Evolutionary conservation across 441 rosid species (phyloP), one percentile per base, ranked within the genome.

Genomic region (Populus hybrid): DNA sequence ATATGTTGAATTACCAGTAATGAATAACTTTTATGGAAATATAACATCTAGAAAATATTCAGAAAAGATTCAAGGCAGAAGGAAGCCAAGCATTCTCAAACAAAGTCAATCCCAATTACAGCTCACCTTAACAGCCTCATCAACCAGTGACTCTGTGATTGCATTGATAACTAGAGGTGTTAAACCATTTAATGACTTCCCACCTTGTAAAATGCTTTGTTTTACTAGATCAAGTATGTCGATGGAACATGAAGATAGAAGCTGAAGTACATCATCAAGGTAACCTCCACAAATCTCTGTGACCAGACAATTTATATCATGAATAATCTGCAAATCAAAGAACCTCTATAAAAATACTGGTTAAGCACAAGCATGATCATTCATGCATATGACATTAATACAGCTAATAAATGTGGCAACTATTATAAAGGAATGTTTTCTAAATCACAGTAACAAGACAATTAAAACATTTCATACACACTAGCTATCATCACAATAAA

Each of bases 101-200:
- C 38, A 46, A 64, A 71, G 42, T 67, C 35, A 36, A 59, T 7
- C 53, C 24, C 36, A 38, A 76, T 50, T 50, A 69, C 42, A 61
- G 78, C 81, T 85, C 84, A 96, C 99, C 98, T 93, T 98, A 80
- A 91, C 94, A 77, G 98, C 90, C 85, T 89, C 92, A 67, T 94
- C 94, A 75, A 93, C 96, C 24, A 96, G 80, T 46, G 91, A 87
- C 69, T 90, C 94, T 70, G 86, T 80, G 70, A 96, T 84, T 66
- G 95, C 80, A 21, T 81, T 85, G 76, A 87, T 81, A 75, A 88
- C 87, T 75, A 71, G 70, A 78, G 97, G 98, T 81, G 85, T 75
- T 68, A 91, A 80, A 80, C 87, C 86, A 80, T 82, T 81, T 80
- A 96, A 77, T 16, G 90, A 84, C 57, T 88, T 87, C 74, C 92